A percentile compares a stretch with the other conserved stretches of the same genome.
Evolutionary conservation across 208 protist species (phyloP).

Genomic region (Tetramitus jugosus): DNA sequence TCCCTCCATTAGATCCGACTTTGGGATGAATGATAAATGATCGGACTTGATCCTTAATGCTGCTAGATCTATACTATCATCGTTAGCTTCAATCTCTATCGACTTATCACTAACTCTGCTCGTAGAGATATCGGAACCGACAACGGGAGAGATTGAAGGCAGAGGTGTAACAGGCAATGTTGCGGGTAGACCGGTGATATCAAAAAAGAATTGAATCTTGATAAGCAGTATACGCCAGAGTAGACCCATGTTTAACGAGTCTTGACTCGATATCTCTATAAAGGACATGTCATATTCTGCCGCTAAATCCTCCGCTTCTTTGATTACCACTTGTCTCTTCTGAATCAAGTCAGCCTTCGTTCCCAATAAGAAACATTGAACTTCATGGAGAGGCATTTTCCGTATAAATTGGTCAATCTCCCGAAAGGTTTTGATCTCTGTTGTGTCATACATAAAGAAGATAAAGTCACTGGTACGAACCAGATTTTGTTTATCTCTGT

Average conservation of each 20-base stretch:
- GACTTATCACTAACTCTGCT: no score
- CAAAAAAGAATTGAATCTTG: not conserved
- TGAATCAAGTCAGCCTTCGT: not conserved
- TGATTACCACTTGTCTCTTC: not conserved
- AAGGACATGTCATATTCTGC: not conserved
- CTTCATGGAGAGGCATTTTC: not conserved
- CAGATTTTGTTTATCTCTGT: no score
- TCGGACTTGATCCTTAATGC: not conserved
- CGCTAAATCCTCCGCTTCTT: not conserved
- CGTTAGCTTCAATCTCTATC: no score
- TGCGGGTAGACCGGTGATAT: not conserved
- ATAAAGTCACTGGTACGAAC: no score
- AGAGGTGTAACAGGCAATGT: not conserved
- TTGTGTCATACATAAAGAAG: not conserved
- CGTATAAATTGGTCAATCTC: not conserved
- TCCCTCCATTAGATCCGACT: no score
- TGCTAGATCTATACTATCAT: no score
- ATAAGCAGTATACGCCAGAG: not conserved
- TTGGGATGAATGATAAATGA: not conserved
- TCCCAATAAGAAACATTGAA: not conserved
- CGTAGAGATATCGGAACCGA: no score
- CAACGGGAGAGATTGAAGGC: no score
- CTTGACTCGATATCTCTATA: not conserved
- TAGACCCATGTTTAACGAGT: not conserved
- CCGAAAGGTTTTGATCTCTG: not conserved